phyloP scores from a whole-genome alignment of 805 yeast genomes.

The Tanozyma kutaoensis region DNA sequence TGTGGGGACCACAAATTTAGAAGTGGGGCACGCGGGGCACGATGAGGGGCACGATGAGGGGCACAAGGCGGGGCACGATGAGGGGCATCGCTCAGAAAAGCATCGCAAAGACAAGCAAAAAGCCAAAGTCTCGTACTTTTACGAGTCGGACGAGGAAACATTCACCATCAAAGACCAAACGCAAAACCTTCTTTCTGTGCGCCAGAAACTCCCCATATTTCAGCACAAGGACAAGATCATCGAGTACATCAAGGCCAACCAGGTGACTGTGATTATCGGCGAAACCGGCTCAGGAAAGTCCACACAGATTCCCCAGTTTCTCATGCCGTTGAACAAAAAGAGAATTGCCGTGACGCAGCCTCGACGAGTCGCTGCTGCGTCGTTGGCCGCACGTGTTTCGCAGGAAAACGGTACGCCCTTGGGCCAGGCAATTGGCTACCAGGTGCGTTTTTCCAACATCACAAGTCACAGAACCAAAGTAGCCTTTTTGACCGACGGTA shows the following conservation, averaged over 20 bases:
- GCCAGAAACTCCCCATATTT: slow-evolving; percentile 64
- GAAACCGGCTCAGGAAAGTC: slow-evolving; percentile 98
- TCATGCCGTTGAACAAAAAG: slow-evolving; percentile 41
- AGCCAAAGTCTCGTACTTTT: too few relatives aligned
- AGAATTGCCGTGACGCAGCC: slow-evolving; percentile 92
- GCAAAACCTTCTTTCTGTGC: slow-evolving; percentile 35
- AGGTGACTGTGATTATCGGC: slow-evolving; percentile 77
- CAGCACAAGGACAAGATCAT: slow-evolving; percentile 54
- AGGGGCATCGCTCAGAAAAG: too few relatives aligned
- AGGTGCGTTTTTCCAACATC: slow-evolving; percentile 79
- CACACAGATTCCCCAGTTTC: slow-evolving; percentile 88
- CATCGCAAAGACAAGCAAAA: too few relatives aligned
- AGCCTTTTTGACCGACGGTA: slow-evolving; percentile 92
- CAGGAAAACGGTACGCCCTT: slow-evolving; percentile 69
- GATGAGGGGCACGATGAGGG: too few relatives aligned
- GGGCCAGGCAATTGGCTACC: slow-evolving; percentile 82
- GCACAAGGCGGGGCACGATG: too few relatives aligned
- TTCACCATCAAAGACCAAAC: too few relatives aligned
- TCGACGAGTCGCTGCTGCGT: slow-evolving; percentile 93
- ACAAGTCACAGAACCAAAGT: slow-evolving; percentile 47
- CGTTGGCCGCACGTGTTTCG: slow-evolving; percentile 84
- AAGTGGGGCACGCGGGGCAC: too few relatives aligned
- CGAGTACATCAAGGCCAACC: slow-evolving; percentile 36
- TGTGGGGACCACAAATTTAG: not conserved
- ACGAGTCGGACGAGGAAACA: too few relatives aligned